Base-by-base conservation (phyloP, 2,329 filamentous ascomycete species). In the Lecanoromycetidae sp. region DNA sequence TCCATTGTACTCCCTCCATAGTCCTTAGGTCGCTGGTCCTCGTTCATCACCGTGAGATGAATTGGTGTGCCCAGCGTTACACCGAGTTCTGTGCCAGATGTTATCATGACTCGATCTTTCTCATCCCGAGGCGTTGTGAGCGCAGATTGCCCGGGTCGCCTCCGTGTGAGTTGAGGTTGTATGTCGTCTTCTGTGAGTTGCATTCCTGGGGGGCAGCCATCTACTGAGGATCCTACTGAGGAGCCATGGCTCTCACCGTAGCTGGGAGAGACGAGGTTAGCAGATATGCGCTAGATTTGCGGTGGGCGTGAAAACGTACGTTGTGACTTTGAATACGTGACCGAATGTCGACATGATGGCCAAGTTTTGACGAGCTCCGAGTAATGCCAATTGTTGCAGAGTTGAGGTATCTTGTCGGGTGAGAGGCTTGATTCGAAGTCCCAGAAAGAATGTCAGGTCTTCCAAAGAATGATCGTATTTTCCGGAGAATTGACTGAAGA, bases 81-180 rank as follows among this genome's bases (percentile, higher is more conserved):
- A 37, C 91, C 90, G 58, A 84, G 84, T 66, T 96, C 91, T 39
- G 83, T 90, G 41, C 90, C 90, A 2, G 87, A 94, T 67, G 94
- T 86, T 58, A 96, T 95, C 59, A 87, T 78, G 20, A 96, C 88
- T 41, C 74, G 73, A 65, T 96, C 91, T 66, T 90, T 90, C 68
- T 96, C 90, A 64, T 95, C 79, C 57, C 91, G 79, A 15, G 90
- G 90, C 1, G 91, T 96, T 2, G 87, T 94, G 59, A 96, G 83
- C 53, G 80, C 79, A 57, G 80, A 86, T 67, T 98, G 90, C 36
- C 90, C 90, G 4, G 90, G 90, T 51, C 90, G 77, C 52, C 90
- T 78, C 55, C 90, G 82, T 54, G 83, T 93, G 77, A 96, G 85
- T 69, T 95, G 87, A 40, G 87, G 87, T 68, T 98, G 90, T 62